phyloP scores from a whole-genome alignment of 495 filamentous ascomycete species.

The Xylaria acuta region DNA sequence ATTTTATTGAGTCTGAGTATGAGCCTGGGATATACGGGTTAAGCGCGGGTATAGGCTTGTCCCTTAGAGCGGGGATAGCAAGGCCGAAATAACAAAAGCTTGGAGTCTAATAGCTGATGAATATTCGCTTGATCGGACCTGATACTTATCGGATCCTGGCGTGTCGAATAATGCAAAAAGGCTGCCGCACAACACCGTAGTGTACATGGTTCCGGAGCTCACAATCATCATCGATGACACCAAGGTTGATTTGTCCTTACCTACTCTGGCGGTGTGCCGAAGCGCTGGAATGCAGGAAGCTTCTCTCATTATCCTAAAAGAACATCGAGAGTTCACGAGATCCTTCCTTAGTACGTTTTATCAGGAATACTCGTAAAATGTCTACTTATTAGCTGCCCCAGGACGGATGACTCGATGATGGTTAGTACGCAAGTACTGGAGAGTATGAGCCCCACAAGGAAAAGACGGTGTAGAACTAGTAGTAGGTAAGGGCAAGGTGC shows the following conservation, averaged over 20 bases:
- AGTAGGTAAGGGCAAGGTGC: background rate
- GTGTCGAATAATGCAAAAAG: background rate
- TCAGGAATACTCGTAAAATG: background rate
- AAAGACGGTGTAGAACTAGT: slow-evolving; percentile 27
- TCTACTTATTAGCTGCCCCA: background rate
- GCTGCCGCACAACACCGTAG: slow-evolving; percentile 8
- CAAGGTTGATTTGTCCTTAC: slow-evolving; percentile 6
- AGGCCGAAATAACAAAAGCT: background rate
- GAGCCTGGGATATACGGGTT: background rate
- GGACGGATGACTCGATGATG: background rate
- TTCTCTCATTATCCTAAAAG: background rate
- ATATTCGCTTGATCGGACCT: background rate
- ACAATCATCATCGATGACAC: background rate
- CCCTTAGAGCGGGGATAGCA: too few species aligned
- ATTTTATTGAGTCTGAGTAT: background rate
- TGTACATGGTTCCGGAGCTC: background rate
- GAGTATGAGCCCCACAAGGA: slow-evolving; percentile 13
- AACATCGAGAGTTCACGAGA: background rate
- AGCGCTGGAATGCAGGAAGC: background rate
- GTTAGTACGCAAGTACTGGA: background rate
- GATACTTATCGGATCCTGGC: background rate
- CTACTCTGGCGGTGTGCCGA: slow-evolving; percentile 1
- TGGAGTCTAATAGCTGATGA: background rate
- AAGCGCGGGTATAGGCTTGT: background rate
- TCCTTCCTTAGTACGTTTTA: background rate